Evolutionary conservation across 352 stramenopile species (phyloP), one percentile per base, ranked within the genome.

Genomic region (Pythium aquatile): DNA sequence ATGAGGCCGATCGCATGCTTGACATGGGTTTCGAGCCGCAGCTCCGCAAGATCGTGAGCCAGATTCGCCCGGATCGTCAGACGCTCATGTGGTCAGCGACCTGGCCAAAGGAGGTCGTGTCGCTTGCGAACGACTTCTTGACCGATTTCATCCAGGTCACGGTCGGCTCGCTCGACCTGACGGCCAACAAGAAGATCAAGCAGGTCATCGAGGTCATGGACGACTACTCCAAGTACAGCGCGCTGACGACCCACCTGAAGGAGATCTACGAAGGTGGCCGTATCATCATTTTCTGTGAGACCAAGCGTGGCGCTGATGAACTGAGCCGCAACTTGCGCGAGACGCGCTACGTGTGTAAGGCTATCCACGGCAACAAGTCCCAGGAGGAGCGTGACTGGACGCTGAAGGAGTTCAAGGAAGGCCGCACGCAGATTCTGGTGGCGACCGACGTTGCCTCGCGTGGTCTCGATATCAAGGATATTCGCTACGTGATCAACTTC

Each of bases 271-370:
- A 97, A 39, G 91, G 94, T 29, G 89, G 85, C 55, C 94, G 93
- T 62, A 97, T 99, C 26, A 95, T 99, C n/a, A 90, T 99, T 58
- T 99, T 99, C 81, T 98, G 98, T 24, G 96, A 99, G 74, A 99
- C 97, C 5, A 99, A 99, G 82, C 96, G 98, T 44, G 97, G 96
- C 39, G 97, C 96, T 30, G 98, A 99, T 76, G 93, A 98, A 66
- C 83, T 99, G 9, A 97, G 91, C 52, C 87, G 95, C 33, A 97
- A 96, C 47, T 69, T 99, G 48, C 88, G 93, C 30, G 78, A 93
- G 69, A 95, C 89, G 29, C 94, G 96, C 26, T 99, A 98, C 79
- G 85, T 87, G 20, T 98, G 97, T 52, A 96, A 96, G 68, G 97
- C 94, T 5, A 99, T 99, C 68, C 98, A 99, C 78, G 98, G 98